Percentiles rank a stretch among this genome's conserved stretches.
Evolutionary conservation across 768 basidiomycete species (phyloP).

Genomic region (Leccinum variicolor): DNA sequence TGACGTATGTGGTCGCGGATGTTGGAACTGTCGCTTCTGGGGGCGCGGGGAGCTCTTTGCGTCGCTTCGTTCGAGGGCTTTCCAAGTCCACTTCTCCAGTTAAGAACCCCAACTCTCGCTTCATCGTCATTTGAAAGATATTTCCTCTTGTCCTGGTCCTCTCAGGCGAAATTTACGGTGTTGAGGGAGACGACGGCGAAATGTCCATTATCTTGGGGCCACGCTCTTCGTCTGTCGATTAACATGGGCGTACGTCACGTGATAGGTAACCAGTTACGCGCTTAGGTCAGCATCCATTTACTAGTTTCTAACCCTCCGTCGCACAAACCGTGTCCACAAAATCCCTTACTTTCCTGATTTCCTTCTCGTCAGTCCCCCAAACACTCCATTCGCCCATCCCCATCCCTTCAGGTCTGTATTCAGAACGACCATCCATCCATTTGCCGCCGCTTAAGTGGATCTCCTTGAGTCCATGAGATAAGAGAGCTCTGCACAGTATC

Average conservation of each 20-base stretch:
- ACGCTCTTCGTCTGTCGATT: slow-evolving; percentile 14
- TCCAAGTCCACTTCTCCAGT: slow-evolving; percentile 40
- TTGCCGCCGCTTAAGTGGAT: slow-evolving; percentile 73
- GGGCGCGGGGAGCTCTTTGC: slow-evolving; percentile 39
- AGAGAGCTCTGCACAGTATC: slow-evolving; percentile 44
- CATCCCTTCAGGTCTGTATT: slow-evolving; percentile 53
- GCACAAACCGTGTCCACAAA: slow-evolving; percentile 35
- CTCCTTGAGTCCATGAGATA: slow-evolving; percentile 59
- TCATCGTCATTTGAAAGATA: slow-evolving; percentile 39
- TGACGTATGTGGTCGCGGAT: slow-evolving; percentile 32
- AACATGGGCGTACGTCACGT: slow-evolving; percentile 27
- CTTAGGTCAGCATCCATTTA: not conserved
- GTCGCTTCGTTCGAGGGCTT: slow-evolving; percentile 49
- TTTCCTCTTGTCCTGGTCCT: slow-evolving; percentile 11
- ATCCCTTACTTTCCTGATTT: slow-evolving; percentile 49
- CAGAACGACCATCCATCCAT: slow-evolving; percentile 57
- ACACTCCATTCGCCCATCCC: slow-evolving; percentile 75
- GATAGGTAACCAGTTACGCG: slow-evolving; percentile 9
- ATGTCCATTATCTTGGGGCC: slow-evolving; percentile 33
- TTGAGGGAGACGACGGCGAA: slow-evolving; percentile 28
- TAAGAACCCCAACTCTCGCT: slow-evolving; percentile 46
- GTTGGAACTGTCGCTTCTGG: slow-evolving; percentile 39
- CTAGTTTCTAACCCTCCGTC: not conserved
- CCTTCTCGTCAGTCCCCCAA: slow-evolving; percentile 59
- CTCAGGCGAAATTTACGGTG: slow-evolving; percentile 27